These are phyloP conservation scores for Aspergillus campestris DNA, from an alignment of 495 filamentous ascomycete genomes.

Conservation along the genomic window DNA sequence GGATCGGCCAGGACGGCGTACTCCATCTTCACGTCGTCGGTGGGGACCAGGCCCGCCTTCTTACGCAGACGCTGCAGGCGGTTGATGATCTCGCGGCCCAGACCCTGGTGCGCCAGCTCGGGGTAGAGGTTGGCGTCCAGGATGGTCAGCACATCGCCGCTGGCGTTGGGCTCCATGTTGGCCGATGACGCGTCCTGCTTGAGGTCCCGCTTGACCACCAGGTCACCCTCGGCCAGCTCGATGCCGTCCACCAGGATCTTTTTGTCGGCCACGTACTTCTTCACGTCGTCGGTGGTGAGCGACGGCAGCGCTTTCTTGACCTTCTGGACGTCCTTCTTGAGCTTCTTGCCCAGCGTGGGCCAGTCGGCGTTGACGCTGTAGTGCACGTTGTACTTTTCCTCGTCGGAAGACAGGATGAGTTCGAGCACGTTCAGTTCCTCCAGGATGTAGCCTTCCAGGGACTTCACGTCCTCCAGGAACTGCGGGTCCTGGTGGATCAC, in stretches of 20 bases:
- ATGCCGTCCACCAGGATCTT: conserved; percentile 79
- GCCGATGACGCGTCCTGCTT: conserved; percentile 57
- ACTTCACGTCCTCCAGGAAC: conserved; percentile 80
- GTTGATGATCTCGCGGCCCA: conserved; percentile 77
- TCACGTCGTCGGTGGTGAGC: conserved; percentile 71
- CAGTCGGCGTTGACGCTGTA: conserved; percentile 86
- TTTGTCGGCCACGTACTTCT: conserved; percentile 58
- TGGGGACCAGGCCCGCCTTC: conserved; percentile 69
- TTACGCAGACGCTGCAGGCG: conserved; percentile 74
- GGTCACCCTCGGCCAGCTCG: conserved; percentile 66
- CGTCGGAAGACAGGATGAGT: conserved; percentile 77
- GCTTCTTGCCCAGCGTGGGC: conserved; percentile 90
- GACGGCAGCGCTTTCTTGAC: conserved; percentile 84
- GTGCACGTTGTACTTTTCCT: conserved; percentile 82
- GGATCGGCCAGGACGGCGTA: conserved; percentile 70
- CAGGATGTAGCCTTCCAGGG: conserved; percentile 73
- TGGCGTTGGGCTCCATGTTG: conserved; percentile 75
- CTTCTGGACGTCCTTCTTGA: conserved; percentile 84
- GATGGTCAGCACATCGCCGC: conserved; percentile 73
- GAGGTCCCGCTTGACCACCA: conserved; percentile 74
- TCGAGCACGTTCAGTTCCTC: conserved; percentile 89
- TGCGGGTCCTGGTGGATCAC: conserved; percentile 79
- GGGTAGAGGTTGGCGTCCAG: conserved; percentile 68
- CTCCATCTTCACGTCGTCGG: conserved; percentile 81
- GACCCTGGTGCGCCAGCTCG: conserved; percentile 64